Base-by-base conservation (phyloP, 129 eudicot species). In the Flaveria robusta region DNA sequence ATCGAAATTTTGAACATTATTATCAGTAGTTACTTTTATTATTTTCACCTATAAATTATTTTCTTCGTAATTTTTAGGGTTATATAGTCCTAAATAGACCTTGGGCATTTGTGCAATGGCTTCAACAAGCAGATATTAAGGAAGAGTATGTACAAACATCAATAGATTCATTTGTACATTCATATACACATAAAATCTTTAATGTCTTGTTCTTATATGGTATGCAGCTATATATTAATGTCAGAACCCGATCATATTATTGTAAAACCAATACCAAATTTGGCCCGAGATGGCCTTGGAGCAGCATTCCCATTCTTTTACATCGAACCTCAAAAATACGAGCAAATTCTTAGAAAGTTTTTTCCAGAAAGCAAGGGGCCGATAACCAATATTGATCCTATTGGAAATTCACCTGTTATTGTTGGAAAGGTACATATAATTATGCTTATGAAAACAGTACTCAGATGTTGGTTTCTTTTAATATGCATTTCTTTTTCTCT, bases 71-170 rank as follows among this genome's bases (percentile, higher is more conserved):
- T 0, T 77, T 77, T n/a, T 88, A 95, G 99, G 99, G 99, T 71
- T 95, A 95, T 84, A 89, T 95, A 65, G 99, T 95, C 67, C 91
- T 95, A 62, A 95, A 95, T 77, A 86, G 99, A 76, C 99, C 99
- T 47, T 91, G 99, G 99, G 99, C 99, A 39, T 91, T 95, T 83
- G 99, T 91, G 31, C 99, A 95, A 77, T 95, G 99, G 99, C 99
- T 95, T 77, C 84, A 87, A 78, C 89, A 91, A 84, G 89, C 97
- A 58, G 81, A 95, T 22, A 91, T 95, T 65, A 81, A 95, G 68
- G 99, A 95, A 91, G 99, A 95, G 99, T 94, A 94, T 18, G 96
- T 47, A 80, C 45, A 77, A 66, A 76, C 72, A 52, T 73, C 16
- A 73, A 43, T 43, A 20, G 34, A 50, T 12, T 19, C 15, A 46